Percentiles rank a stretch among this genome's conserved stretches.
Evolutionary conservation across 2,329 filamentous ascomycete species (phyloP).

Genomic region (Paracamarosporium sp.): DNA sequence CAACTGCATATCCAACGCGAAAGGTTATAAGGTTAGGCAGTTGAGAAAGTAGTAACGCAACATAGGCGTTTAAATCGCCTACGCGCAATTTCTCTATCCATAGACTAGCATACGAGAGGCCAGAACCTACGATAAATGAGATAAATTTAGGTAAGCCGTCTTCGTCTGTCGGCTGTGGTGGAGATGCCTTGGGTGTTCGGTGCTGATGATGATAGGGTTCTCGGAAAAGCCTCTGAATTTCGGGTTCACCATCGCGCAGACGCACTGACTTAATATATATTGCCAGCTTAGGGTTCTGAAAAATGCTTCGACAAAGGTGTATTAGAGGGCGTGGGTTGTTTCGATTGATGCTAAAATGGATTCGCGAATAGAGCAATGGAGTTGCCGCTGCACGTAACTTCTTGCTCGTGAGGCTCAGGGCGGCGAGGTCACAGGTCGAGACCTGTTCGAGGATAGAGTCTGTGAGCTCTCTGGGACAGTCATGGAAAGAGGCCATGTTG

Average conservation of each 20-base stretch:
- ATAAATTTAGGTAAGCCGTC: not conserved
- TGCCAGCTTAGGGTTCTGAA: not conserved
- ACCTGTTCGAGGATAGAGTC: conserved; percentile 1
- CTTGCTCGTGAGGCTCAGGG: conserved; percentile 5
- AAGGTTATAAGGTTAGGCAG: conserved; percentile 1
- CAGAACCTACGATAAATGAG: not conserved
- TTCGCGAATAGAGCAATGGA: not conserved
- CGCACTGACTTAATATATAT: conserved; percentile 4
- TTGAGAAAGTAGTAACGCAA: not conserved
- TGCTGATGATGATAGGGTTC: not conserved
- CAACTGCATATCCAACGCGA: conserved; percentile 6
- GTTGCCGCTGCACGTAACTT: not conserved
- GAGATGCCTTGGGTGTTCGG: not conserved
- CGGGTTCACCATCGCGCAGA: conserved; percentile 3
- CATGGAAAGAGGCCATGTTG: conserved; percentile 2
- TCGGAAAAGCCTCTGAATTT: not conserved
- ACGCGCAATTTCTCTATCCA: conserved; percentile 6
- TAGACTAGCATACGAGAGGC: not conserved
- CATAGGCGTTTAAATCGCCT: conserved; percentile 5
- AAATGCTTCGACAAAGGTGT: conserved; percentile 5
- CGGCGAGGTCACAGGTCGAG: conserved; percentile 2
- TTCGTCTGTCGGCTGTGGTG: conserved; percentile 3
- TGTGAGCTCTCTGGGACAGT: not conserved
- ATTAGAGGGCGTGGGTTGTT: conserved; percentile 2
- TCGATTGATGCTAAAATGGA: not conserved